A percentile compares a stretch with the other conserved stretches of the same genome.
These are phyloP conservation scores for Cutaneotrichosporon dermatis DNA, from an alignment of 1,284 basidiomycete species.

Conservation along the genomic window DNA sequence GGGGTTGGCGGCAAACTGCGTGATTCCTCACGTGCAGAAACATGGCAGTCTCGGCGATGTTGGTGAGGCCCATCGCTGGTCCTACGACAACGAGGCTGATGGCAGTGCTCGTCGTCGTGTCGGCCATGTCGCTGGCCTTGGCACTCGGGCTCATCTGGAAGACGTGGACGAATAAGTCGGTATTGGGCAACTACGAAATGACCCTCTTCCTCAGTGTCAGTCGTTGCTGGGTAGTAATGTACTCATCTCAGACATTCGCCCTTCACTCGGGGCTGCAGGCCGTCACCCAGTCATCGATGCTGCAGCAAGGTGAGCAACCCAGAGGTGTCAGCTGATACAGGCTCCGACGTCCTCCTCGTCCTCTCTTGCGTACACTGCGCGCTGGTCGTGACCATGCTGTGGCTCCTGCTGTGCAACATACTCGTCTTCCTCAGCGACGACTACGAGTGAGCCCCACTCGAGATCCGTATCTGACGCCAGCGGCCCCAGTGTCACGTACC, in stretches of 20 bases:
- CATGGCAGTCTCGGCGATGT: slow-evolving; percentile 41
- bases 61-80: slow-evolving; percentile 25
- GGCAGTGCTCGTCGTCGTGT: slow-evolving; percentile 40
- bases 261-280: slow-evolving; percentile 70
- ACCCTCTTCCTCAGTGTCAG: slow-evolving; percentile 35
- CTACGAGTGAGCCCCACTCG: slow-evolving; percentile 27
- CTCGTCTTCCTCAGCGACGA: slow-evolving; percentile 53
- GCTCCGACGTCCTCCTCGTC: slow-evolving; percentile 61
- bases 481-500: slow-evolving; percentile 62
- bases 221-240: background rate
- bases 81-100: too few relatives aligned
- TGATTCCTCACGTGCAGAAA: slow-evolving; percentile 35
- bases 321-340: slow-evolving; percentile 31
- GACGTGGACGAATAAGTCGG: slow-evolving; percentile 32
- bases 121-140: slow-evolving; percentile 32
- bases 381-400: slow-evolving; percentile 66
- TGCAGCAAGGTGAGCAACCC: slow-evolving; percentile 58
- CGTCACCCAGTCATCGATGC: slow-evolving; percentile 67
- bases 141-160: slow-evolving; percentile 23
- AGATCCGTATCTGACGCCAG: slow-evolving; percentile 19
- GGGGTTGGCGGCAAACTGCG: slow-evolving; percentile 39
- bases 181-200: slow-evolving; percentile 43
- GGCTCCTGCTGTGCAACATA: slow-evolving; percentile 70
- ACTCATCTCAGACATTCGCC: slow-evolving; percentile 57
- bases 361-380: slow-evolving; percentile 69